phyloP scores from a whole-genome alignment of 257 asterid genomes.

The Nicotiana tomentosiformis region DNA sequence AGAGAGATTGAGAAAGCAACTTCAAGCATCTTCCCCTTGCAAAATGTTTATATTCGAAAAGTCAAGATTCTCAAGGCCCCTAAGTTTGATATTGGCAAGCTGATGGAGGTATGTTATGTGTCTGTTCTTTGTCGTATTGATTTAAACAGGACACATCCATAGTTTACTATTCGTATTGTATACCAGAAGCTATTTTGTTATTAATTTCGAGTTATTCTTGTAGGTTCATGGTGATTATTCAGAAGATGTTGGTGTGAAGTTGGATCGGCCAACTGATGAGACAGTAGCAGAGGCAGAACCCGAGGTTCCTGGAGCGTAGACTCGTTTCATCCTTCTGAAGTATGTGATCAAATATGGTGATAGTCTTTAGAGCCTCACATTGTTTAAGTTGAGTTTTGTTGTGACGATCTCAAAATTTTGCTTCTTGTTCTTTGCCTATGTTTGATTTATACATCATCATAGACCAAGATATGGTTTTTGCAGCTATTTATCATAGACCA shows the following conservation, averaged over 20 bases:
- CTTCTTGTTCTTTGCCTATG: background rate
- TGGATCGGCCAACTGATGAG: slow-evolving; percentile 24
- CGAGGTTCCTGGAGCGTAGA: slow-evolving; percentile 10
- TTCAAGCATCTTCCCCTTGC: slow-evolving; percentile 32
- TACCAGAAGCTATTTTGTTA: background rate
- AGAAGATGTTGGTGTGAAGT: slow-evolving; percentile 34
- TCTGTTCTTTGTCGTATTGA: background rate
- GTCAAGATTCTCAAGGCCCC: slow-evolving; percentile 38
- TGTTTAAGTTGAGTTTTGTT: slow-evolving; percentile 1
- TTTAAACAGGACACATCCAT: background rate
- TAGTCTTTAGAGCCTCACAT: slow-evolving; percentile 4
- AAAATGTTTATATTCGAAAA: slow-evolving; percentile 31
- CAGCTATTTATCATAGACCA: background rate
- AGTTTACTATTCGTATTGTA: background rate
- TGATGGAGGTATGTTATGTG: slow-evolving; percentile 27
- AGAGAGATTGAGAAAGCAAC: slow-evolving; percentile 39
- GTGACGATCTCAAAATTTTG: background rate
- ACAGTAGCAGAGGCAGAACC: slow-evolving; percentile 11
- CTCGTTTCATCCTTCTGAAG: background rate
- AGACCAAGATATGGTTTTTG: slow-evolving; percentile 6
- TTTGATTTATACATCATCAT: background rate
- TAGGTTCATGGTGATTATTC: slow-evolving; percentile 37
- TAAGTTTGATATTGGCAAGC: slow-evolving; percentile 32
- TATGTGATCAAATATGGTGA: background rate
- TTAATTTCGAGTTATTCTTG: background rate